Evolutionary conservation across 2,329 filamentous ascomycete species (phyloP).

Genomic region (Pseudocercospora macadamiae): DNA sequence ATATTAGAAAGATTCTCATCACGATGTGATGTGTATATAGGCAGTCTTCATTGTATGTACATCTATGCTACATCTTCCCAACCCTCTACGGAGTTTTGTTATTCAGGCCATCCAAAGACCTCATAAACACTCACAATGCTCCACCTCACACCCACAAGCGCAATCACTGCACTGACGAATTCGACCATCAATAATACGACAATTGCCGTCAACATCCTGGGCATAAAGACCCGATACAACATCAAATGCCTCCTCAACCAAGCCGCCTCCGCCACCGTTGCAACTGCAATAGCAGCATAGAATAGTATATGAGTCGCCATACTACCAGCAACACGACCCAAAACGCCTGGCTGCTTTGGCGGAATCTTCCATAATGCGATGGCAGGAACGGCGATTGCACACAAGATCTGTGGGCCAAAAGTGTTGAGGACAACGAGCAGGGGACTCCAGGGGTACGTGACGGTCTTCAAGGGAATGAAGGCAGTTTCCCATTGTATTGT

Average conservation of each 20-base stretch:
- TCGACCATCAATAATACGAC: slow-evolving; percentile 75
- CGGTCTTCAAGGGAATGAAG: slow-evolving; percentile 81
- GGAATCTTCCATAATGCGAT: slow-evolving; percentile 87
- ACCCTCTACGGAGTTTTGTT: too few species aligned
- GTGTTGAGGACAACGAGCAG: slow-evolving; percentile 82
- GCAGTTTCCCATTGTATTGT: slow-evolving; percentile 96
- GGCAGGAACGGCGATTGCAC: slow-evolving; percentile 76
- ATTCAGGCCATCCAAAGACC: slow-evolving; percentile 75
- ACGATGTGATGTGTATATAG: too few species aligned
- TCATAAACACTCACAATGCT: slow-evolving; percentile 80
- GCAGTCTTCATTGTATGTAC: too few species aligned
- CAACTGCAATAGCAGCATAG: slow-evolving; percentile 79
- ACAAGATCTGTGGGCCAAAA: slow-evolving; percentile 85
- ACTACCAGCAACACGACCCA: slow-evolving; percentile 71
- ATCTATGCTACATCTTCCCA: too few species aligned
- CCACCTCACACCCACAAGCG: slow-evolving; percentile 72
- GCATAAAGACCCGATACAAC: slow-evolving; percentile 92
- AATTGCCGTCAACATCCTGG: slow-evolving; percentile 83
- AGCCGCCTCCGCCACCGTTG: slow-evolving; percentile 88
- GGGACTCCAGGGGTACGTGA: slow-evolving; percentile 89
- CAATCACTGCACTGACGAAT: slow-evolving; percentile 69
- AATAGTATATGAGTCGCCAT: slow-evolving; percentile 77
- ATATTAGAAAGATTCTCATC: too few species aligned
- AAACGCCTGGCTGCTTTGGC: slow-evolving; percentile 64
- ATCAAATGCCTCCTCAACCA: slow-evolving; percentile 89